A percentile compares a stretch with the other conserved stretches of the same genome.
phyloP scores from a whole-genome alignment of 2,329 filamentous ascomycete species.

The Ceratocystis diversiconidia region DNA sequence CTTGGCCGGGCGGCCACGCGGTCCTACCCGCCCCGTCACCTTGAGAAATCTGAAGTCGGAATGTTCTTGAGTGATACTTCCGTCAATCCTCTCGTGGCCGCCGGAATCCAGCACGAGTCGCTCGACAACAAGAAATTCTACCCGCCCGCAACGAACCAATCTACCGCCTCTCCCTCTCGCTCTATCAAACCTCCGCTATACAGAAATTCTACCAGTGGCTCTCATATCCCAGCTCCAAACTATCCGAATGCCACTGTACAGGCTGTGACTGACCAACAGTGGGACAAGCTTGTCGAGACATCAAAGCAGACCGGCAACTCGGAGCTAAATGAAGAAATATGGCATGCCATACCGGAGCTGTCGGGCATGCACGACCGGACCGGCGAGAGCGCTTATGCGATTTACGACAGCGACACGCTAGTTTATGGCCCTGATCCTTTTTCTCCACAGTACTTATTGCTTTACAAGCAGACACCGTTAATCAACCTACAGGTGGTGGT shows the following conservation, averaged over 20 bases:
- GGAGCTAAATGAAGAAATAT: not conserved
- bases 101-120: not conserved
- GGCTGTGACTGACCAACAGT: not conserved
- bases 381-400: not conserved
- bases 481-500: not conserved
- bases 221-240: not conserved
- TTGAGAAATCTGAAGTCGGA: not conserved
- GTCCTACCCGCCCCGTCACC: not conserved
- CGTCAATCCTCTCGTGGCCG: not conserved
- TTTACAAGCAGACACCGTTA: not conserved
- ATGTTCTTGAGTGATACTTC: not conserved
- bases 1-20: not conserved
- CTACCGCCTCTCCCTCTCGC: not conserved
- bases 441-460: slow-evolving; percentile 1
- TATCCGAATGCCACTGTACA: not conserved
- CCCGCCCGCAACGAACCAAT: not conserved
- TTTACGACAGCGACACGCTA: slow-evolving; percentile 1
- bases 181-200: not conserved
- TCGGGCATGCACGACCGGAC: not conserved
- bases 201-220: not conserved
- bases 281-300: not conserved
- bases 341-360: not conserved
- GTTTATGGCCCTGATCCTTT: not conserved
- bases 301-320: not conserved
- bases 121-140: not conserved